Evolutionary conservation across 2,329 filamentous ascomycete genomes (phyloP).

Genomic region (Penicillium frequentans): DNA sequence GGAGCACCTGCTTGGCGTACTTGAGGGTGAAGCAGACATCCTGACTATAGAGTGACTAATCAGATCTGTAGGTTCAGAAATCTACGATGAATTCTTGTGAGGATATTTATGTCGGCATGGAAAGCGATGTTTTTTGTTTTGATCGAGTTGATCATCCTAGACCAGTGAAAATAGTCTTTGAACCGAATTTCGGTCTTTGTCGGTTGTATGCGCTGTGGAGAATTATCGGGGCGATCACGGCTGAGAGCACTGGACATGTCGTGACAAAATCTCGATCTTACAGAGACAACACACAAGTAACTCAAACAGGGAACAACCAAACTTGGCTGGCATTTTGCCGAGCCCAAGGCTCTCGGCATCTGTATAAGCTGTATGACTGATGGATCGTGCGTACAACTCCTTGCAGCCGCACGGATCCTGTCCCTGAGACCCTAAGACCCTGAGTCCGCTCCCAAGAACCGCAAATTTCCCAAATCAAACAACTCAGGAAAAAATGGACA

Average conservation of each 20-base stretch:
- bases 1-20: not conserved
- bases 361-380: not conserved
- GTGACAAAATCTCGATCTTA: not conserved
- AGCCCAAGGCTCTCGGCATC: not conserved
- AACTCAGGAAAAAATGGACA: not conserved
- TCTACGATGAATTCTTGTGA: not conserved
- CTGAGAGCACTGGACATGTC: not conserved
- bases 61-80: not conserved
- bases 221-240: not conserved
- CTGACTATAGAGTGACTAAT: not conserved
- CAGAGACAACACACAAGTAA: not conserved
- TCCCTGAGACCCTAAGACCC: not conserved
- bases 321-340: not conserved
- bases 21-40: not conserved
- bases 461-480: not conserved
- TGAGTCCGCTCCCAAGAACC: not conserved
- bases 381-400: slow-evolving; percentile 7
- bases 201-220: not conserved
- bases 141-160: not conserved
- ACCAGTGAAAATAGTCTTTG: not conserved
- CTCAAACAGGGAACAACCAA: not conserved
- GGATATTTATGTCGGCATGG: not conserved
- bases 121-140: not conserved
- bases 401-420: slow-evolving; percentile 12
- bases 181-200: not conserved